Evolutionary conservation across 441 rosid species (phyloP), one percentile per base, ranked within the genome.

Genomic region (Mallotus repandus): DNA sequence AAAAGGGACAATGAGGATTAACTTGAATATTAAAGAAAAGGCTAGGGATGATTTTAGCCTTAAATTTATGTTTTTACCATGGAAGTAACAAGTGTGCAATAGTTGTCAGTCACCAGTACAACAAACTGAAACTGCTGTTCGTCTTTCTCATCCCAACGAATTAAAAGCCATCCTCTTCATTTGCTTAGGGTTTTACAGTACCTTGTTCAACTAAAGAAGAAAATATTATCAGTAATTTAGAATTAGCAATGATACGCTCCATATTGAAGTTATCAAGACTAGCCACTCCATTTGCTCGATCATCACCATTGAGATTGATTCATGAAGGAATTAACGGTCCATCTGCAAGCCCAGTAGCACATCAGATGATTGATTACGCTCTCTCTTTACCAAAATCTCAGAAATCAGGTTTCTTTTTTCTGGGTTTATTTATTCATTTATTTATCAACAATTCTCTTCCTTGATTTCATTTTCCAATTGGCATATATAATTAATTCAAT

Each of bases 341-440:
- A 46, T 79, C 78, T 77, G 81, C 83, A 10, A 87, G 81, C 74
- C 92, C 93, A 55, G 96, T 90, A 68, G 87, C 91, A 63, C 80
- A 85, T 74, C 96, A 95, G 86, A 93, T 93, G 99, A 90, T 95
- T 46, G 86, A 89, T 77, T 91, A 91, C 80, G 98, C 94, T 74
- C 89, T 89, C 66, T 86, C 91, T 13, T 89, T 86, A 61, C 88
- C 92, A 62, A 85, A 89, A 74, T 85, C 93, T 58, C 83, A 87
- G 74, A 89, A 81, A 65, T 82, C 98, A 87, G 97, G 98, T 89
- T 5, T 79, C 21, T 11, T 4, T 43, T 45, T 68, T 49, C 25
- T 16, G 13, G 41, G 41, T 38, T 38, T 38, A 38, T 38, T 38
- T 6, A 38, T 38, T 38, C 41, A 0, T 38, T 0, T 38, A 38